A percentile compares a stretch with the other conserved stretches of the same genome.
These are phyloP conservation scores for Elongisporangium senticosum DNA, from an alignment of 352 stramenopile species.

Conservation along the genomic window DNA sequence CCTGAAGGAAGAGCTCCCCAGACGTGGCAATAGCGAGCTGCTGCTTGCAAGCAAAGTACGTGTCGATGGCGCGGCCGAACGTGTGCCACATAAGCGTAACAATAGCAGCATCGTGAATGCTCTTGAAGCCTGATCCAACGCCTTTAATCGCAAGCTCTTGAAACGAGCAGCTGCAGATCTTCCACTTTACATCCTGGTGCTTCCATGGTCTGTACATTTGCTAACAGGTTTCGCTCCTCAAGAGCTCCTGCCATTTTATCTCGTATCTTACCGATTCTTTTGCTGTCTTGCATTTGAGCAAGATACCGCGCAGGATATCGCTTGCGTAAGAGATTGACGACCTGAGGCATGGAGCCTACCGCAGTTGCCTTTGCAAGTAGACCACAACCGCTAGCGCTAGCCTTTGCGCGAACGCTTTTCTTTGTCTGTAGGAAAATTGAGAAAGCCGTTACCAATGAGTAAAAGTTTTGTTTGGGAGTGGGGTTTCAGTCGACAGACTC, in stretches of 20 bases:
- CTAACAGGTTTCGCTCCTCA: constrained; percentile 5
- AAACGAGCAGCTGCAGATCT: constrained; percentile 1
- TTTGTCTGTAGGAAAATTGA: too few relatives aligned
- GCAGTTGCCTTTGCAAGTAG: constrained; percentile 3
- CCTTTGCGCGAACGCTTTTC: neutral
- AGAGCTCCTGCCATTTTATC: constrained; percentile 4
- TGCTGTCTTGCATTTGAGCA: neutral
- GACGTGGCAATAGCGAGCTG: constrained; percentile 1
- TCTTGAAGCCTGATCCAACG: constrained; percentile 1
- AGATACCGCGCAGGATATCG: too few relatives aligned
- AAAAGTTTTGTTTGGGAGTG: constrained; percentile 3
- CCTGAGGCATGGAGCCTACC: constrained; percentile 4
- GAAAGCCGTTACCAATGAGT: too few relatives aligned
- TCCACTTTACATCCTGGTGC: constrained; percentile 2
- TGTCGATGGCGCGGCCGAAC: constrained; percentile 6
- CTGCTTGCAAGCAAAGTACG: constrained; percentile 5
- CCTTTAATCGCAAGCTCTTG: constrained; percentile 1
- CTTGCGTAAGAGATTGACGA: too few relatives aligned
- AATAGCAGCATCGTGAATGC: constrained; percentile 3
- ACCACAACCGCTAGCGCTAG: neutral
- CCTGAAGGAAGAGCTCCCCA: constrained; percentile 4
- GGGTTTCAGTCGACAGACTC: neutral
- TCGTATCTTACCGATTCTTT: constrained; percentile 3
- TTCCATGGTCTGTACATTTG: neutral
- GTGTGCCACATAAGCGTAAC: constrained; percentile 10